Evolutionary conservation across 257 asterid genomes (phyloP).

Genomic region (Buddleja alternifolia): DNA sequence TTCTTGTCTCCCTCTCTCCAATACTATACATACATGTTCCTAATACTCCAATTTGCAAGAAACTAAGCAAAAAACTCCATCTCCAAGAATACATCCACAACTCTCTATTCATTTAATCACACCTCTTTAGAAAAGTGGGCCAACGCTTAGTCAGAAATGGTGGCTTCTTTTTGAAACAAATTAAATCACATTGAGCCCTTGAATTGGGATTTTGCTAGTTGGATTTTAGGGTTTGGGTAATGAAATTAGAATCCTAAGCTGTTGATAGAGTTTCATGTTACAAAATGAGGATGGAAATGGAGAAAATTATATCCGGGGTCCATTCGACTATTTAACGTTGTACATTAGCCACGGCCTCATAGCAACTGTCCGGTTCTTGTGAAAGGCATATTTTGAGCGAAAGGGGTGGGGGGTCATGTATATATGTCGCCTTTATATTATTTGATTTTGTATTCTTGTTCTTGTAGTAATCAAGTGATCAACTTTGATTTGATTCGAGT

Average conservation of each 20-base stretch:
- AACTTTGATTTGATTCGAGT: neutral
- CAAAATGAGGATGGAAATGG: neutral
- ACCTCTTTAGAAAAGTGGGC: conserved; percentile 19
- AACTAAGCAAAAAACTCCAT: conserved; percentile 55
- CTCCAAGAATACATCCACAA: conserved; percentile 47
- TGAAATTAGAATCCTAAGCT: conserved; percentile 47
- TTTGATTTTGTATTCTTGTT: conserved; percentile 10
- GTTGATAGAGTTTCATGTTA: conserved; percentile 26
- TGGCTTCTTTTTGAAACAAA: conserved; percentile 39
- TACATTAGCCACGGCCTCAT: conserved; percentile 13
- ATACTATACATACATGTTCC: conserved; percentile 10
- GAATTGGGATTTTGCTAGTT: conserved; percentile 8
- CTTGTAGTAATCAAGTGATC: neutral
- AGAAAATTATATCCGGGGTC: conserved; percentile 19
- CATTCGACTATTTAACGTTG: neutral
- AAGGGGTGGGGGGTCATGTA: neutral
- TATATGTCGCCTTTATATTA: conserved; percentile 8
- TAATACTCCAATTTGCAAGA: conserved; percentile 28
- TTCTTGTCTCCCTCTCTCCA: conserved; percentile 37
- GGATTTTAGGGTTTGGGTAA: conserved; percentile 22
- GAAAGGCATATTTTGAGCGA: neutral
- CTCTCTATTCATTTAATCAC: conserved; percentile 11
- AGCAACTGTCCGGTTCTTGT: conserved; percentile 32
- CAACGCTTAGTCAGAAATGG: conserved; percentile 28
- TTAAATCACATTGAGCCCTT: conserved; percentile 29